Percentiles rank a stretch among this genome's conserved stretches.
These are phyloP conservation scores for Euphorbia pulcherrima DNA, from an alignment of 345 rosid genomes.

Conservation along the genomic window DNA sequence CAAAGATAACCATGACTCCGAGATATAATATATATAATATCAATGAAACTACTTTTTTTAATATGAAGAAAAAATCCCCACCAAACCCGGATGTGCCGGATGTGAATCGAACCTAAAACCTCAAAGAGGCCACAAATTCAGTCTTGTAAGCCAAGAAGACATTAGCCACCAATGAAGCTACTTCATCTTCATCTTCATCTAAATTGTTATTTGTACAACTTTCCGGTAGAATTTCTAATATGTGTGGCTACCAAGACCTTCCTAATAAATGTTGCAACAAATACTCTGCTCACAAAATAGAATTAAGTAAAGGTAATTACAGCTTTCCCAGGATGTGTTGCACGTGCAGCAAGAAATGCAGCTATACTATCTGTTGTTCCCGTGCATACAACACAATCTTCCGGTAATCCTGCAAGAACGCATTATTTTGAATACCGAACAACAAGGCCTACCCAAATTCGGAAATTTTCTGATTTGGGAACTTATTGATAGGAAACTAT, in stretches of 20 bases:
- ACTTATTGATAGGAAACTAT: no score
- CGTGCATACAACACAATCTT: constrained; percentile 66
- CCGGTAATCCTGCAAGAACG: constrained; percentile 59
- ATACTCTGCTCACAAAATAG: constrained; percentile 2
- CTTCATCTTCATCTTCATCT: not conserved
- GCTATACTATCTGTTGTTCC: constrained; percentile 97
- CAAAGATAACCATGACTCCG: no score
- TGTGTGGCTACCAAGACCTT: not conserved
- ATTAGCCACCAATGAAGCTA: not conserved
- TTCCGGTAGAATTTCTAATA: not conserved
- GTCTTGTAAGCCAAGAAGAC: not conserved
- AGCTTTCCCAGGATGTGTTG: constrained; percentile 75
- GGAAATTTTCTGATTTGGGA: not conserved
- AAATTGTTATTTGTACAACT: not conserved
- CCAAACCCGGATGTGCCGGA: no score
- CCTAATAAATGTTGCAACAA: not conserved
- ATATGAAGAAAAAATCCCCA: no score
- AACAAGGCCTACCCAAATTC: not conserved
- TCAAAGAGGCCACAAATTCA: no score
- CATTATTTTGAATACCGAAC: constrained; percentile 9
- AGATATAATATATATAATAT: no score
- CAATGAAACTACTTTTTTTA: no score
- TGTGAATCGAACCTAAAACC: no score
- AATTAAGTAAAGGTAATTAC: constrained; percentile 31
- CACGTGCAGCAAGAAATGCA: constrained; percentile 92